These are phyloP conservation scores for Fagus sylvatica DNA, from an alignment of 306 rosid genomes.

Conservation along the genomic window DNA sequence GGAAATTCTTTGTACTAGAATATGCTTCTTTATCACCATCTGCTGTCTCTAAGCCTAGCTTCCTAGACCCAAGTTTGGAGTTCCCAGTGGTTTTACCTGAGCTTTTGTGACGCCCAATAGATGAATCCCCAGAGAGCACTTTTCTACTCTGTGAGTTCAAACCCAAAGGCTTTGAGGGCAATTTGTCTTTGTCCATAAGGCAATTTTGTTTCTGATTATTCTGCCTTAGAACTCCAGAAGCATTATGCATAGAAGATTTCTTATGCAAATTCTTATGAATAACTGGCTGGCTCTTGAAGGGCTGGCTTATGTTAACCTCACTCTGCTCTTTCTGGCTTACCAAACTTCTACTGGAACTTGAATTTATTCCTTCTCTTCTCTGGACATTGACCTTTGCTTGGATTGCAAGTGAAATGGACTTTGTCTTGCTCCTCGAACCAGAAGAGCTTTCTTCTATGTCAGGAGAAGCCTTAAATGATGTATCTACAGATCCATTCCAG, in stretches of 20 bases:
- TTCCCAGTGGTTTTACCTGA: conserved; percentile 51
- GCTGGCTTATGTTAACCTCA: conserved; percentile 55
- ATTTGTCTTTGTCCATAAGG: conserved; percentile 54
- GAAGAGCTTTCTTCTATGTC: conserved; percentile 52
- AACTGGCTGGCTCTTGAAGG: conserved; percentile 43
- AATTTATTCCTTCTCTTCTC: conserved; percentile 75
- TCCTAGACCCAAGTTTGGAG: conserved; percentile 62
- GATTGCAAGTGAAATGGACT: conserved; percentile 89
- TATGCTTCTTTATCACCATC: conserved; percentile 73
- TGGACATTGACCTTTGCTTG: conserved; percentile 99
- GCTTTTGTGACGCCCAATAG: conserved; percentile 63
- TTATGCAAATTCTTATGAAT: conserved; percentile 53
- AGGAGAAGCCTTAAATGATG: conserved; percentile 44
- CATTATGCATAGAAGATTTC: conserved; percentile 45
- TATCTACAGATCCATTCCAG: conserved; percentile 80
- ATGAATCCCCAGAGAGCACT: conserved; percentile 45
- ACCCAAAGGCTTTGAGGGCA: conserved; percentile 58
- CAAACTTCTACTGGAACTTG: conserved; percentile 48
- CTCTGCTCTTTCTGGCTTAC: conserved; percentile 54
- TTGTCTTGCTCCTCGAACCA: conserved; percentile 50
- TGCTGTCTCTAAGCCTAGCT: conserved; percentile 46
- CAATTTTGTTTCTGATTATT: conserved; percentile 87
- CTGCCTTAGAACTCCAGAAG: conserved; percentile 68
- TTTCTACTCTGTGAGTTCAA: conserved; percentile 58
- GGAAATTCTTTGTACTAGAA: conserved; percentile 53